Evolutionary conservation across 768 basidiomycete genomes (phyloP), one percentile per base, ranked within the genome.

Genomic region (Lepiota venenata): DNA sequence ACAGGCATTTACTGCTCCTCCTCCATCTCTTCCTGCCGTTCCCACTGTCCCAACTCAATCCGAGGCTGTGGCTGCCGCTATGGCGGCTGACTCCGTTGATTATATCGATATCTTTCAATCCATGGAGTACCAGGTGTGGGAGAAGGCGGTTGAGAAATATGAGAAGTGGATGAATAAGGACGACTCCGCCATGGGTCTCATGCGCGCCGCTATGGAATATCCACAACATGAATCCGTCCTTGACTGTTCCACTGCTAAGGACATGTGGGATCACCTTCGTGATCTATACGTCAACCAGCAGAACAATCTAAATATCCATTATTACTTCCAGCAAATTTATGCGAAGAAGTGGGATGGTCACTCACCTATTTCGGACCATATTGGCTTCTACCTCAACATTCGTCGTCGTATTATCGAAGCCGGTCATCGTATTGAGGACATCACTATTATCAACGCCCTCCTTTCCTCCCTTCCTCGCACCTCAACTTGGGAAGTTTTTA

Each of bases 321-420:
- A 59, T 40, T 57, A 47, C 18, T 59, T 56, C 37, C 50, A 59
- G 56, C 44, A 57, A 3, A 39, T 59, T 11, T 59, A 59, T 36
- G 57, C 56, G 39, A 20, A 25, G 22, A 59, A 57, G 35, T 59
- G 54, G n/a, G 47, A 38, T 40, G 51, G 54, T 1, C 14, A 15
- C 44, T 38, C 25, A 38, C 40, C 53, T 20, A 55, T 55, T 44
- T 27, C 53, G 4, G 53, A 55, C 35, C 53, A 55, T 20, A 59
- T 64, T 25, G 51, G 58, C 18, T 38, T 39, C 25, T 58, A 60
- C 50, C 43, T 57, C 4, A 57, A 58, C 46, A 38, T 60, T 37
- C 29, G 43, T 16, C 39, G 52, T 35, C 16, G 49, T 40, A 57
- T 60, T 47, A 56, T 20, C 21, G 49, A 48, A 25, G 27, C 27